phyloP scores from a whole-genome alignment of 345 rosid species.

The Arabidopsis arenosa region DNA sequence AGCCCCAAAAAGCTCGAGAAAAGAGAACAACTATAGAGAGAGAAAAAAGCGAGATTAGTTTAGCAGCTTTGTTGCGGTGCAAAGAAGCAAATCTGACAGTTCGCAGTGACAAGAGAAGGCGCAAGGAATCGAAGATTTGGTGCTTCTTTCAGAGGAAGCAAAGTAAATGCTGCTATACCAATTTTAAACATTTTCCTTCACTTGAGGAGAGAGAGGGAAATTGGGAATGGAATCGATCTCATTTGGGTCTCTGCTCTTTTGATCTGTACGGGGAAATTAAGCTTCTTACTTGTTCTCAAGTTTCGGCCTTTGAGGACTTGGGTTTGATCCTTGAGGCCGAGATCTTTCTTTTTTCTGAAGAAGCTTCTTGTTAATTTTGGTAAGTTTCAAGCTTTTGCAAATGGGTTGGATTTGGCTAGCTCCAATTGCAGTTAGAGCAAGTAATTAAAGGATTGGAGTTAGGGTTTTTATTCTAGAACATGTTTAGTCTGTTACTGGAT shows the following conservation, averaged over 20 bases:
- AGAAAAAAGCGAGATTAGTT: not conserved
- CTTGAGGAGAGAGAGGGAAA: slow-evolving; percentile 22
- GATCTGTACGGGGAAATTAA: slow-evolving; percentile 38
- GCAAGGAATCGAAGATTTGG: slow-evolving; percentile 47
- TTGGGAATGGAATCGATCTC: slow-evolving; percentile 39
- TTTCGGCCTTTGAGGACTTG: slow-evolving; percentile 35
- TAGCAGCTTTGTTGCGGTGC: slow-evolving; percentile 42
- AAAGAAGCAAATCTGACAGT: slow-evolving; percentile 48
- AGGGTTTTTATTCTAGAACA: slow-evolving; percentile 33
- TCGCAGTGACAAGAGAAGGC: slow-evolving; percentile 23
- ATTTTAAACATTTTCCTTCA: slow-evolving; percentile 27
- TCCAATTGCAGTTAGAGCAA: slow-evolving; percentile 18
- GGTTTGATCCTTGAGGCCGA: slow-evolving; percentile 35
- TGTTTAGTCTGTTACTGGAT: slow-evolving; percentile 20
- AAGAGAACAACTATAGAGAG: slow-evolving; percentile 22
- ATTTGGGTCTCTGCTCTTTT: slow-evolving; percentile 34
- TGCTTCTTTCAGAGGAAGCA: slow-evolving; percentile 33
- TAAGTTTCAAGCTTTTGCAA: slow-evolving; percentile 36
- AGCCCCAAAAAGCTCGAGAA: slow-evolving; percentile 30
- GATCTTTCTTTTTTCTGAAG: slow-evolving; percentile 39
- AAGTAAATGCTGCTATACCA: slow-evolving; percentile 35
- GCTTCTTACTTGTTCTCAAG: slow-evolving; percentile 22
- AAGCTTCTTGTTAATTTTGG: slow-evolving; percentile 29
- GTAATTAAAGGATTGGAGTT: slow-evolving; percentile 11
- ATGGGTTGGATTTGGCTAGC: slow-evolving; percentile 29